A percentile compares a stretch with the other conserved stretches of the same genome.
Conservation (phyloP, 371 early-diverging fungal genomes). For the Apophysomyces ossiformis region DNA sequence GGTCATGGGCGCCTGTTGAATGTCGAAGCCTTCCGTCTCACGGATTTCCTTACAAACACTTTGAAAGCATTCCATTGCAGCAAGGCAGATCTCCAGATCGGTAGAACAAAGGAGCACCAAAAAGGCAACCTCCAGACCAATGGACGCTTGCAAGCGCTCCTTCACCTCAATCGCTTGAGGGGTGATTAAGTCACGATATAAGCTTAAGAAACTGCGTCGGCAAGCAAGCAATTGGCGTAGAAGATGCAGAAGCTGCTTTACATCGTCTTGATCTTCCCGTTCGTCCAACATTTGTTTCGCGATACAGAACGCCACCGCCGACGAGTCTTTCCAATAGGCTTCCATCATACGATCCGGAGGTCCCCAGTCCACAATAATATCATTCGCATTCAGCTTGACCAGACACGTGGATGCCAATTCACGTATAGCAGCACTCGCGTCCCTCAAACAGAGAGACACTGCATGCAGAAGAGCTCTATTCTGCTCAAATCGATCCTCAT, state of each 20-base stretch:
- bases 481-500: conserved; percentile 48
- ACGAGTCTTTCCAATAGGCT: conserved; percentile 65
- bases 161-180: conserved; percentile 57
- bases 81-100: conserved; percentile 73
- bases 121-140: conserved; percentile 79
- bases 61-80: conserved; percentile 67
- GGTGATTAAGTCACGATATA: conserved; percentile 45
- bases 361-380: conserved; percentile 63
- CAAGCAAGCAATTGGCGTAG: conserved; percentile 62
- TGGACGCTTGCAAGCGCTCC: conserved; percentile 71
- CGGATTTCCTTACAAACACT: conserved; percentile 66
- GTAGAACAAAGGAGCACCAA: conserved; percentile 78
- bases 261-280: conserved; percentile 56
- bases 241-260: conserved; percentile 62
- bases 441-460: conserved; percentile 65
- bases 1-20: conserved; percentile 59
- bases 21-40: conserved; percentile 61
- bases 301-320: conserved; percentile 46
- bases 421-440: conserved; percentile 56
- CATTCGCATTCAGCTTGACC: conserved; percentile 55
- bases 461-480: conserved; percentile 61
- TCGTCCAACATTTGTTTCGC: conserved; percentile 47
- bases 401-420: conserved; percentile 69
- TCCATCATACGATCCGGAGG: conserved; percentile 51
- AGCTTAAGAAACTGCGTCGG: conserved; percentile 50